A percentile compares a stretch with the other conserved stretches of the same genome.
phyloP scores from a whole-genome alignment of 345 rosid species.

The Camelina sativa region DNA sequence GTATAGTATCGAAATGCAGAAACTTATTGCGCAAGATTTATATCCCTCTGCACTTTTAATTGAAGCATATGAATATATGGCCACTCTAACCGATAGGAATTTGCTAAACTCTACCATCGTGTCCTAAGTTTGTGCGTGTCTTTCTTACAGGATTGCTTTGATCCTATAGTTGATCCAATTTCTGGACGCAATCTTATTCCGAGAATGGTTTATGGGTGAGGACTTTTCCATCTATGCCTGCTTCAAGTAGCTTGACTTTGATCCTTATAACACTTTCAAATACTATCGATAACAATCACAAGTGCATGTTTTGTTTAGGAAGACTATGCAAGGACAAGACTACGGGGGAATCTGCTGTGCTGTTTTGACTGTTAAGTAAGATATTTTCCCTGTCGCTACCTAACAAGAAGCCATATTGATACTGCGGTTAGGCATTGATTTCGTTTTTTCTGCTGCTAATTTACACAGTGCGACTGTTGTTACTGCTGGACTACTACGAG shows the following conservation, averaged over 20 bases:
- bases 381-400: not conserved
- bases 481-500: conserved; percentile 78
- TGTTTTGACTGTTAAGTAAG: conserved; percentile 86
- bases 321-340: conserved; percentile 80
- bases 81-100: conserved; percentile 5
- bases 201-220: conserved; percentile 93
- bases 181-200: conserved; percentile 87
- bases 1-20: not conserved
- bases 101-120: conserved; percentile 2
- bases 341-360: conserved; percentile 91
- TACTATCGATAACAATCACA: conserved; percentile 5
- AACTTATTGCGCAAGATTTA: conserved; percentile 10
- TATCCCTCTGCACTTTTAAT: conserved; percentile 24
- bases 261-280: not conserved
- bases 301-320: conserved; percentile 46
- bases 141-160: conserved; percentile 74
- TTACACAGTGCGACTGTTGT: conserved; percentile 72
- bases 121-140: conserved; percentile 21
- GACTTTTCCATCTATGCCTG: conserved; percentile 26
- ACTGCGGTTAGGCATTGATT: conserved; percentile 21
- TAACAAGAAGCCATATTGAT: conserved; percentile 13
- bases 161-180: conserved; percentile 81
- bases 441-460: conserved; percentile 24
- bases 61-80: conserved; percentile 2
- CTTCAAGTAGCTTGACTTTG: conserved; percentile 25